These are phyloP conservation scores for Spiromastix sp. DNA, from an alignment of 2,329 filamentous ascomycete species.

Conservation along the genomic window DNA sequence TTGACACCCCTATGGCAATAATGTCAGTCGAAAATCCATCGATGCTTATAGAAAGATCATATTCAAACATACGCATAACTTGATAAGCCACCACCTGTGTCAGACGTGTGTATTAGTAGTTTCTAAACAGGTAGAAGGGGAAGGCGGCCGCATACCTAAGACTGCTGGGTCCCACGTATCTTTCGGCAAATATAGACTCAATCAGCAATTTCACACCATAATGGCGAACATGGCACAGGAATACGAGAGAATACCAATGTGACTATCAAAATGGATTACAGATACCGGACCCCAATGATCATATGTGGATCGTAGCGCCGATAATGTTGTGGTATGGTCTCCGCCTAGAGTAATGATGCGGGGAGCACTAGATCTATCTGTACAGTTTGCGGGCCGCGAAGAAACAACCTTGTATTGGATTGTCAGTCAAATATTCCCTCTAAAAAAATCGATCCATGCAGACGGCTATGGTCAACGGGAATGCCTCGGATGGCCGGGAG, in stretches of 20 bases:
- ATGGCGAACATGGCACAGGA: not conserved
- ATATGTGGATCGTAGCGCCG: constrained; percentile 46
- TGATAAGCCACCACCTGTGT: no score
- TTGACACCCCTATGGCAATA: constrained; percentile 60
- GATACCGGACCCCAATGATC: constrained; percentile 59
- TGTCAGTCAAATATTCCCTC: no score
- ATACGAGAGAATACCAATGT: constrained; percentile 34
- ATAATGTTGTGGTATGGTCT: constrained; percentile 36
- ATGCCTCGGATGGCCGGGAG: no score
- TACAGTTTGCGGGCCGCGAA: constrained; percentile 61
- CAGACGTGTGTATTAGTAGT: no score
- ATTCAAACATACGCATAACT: no score
- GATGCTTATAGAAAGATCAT: no score
- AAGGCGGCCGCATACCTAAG: constrained; percentile 69
- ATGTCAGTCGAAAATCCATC: no score
- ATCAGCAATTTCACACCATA: not conserved
- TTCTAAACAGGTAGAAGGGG: constrained; percentile 55
- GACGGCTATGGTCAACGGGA: no score
- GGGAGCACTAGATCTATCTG: constrained; percentile 62
- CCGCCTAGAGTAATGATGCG: constrained; percentile 63
- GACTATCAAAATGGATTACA: constrained; percentile 54
- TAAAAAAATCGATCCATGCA: no score
- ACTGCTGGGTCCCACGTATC: constrained; percentile 71
- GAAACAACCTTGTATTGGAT: no score
- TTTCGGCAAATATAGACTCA: constrained; percentile 9